phyloP scores from a whole-genome alignment of 257 asterid genomes.

The Capsicum chinense region DNA sequence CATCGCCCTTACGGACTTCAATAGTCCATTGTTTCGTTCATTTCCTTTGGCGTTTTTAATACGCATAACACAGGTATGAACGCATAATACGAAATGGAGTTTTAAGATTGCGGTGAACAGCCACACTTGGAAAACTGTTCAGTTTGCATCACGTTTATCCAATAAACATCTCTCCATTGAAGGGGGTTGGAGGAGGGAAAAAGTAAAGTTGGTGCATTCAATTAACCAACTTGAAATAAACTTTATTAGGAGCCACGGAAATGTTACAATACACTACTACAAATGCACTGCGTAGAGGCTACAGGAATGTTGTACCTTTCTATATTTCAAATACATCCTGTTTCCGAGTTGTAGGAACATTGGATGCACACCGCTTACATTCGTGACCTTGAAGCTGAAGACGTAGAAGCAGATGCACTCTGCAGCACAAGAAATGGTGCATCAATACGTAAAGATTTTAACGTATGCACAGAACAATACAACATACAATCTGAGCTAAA shows the following conservation, averaged over 20 bases:
- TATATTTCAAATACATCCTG: slow-evolving; percentile 8
- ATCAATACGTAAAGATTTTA: slow-evolving; percentile 18
- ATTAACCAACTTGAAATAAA: neutral
- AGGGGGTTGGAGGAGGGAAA: neutral
- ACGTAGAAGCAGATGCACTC: slow-evolving; percentile 4
- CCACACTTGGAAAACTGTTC: neutral
- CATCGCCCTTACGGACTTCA: neutral
- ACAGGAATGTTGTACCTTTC: neutral
- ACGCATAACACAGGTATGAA: neutral
- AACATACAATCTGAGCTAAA: slow-evolving; percentile 17
- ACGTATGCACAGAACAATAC: neutral
- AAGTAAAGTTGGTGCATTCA: neutral
- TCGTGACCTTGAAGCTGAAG: slow-evolving; percentile 67
- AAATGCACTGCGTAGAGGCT: slow-evolving; percentile 8
- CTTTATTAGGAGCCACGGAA: slow-evolving; percentile 2
- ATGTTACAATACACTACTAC: neutral
- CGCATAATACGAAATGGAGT: neutral
- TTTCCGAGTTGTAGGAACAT: slow-evolving; percentile 26
- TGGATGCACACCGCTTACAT: slow-evolving; percentile 41
- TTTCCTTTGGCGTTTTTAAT: slow-evolving; percentile 3
- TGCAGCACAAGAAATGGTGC: slow-evolving; percentile 41
- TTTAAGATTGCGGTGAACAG: neutral
- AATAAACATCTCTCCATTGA: slow-evolving; percentile 12
- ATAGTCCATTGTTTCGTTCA: neutral
- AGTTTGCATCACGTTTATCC: neutral